Conservation (phyloP, 2,329 filamentous ascomycete genomes). For the Chaetomium olivaceum region DNA sequence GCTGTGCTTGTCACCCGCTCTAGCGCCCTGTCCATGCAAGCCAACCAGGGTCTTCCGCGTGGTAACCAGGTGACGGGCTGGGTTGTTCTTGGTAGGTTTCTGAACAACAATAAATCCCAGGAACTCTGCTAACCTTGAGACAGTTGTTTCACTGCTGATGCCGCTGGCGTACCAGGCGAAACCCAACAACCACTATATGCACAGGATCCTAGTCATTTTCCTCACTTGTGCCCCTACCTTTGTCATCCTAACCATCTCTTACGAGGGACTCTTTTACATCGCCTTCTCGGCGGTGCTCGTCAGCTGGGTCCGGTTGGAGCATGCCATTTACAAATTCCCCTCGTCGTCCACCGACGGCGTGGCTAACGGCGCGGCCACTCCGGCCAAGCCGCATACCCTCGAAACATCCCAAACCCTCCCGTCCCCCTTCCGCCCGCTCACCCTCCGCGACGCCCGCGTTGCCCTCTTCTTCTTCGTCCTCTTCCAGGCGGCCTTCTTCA, state of each 20-base stretch:
- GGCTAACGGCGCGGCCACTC: slow-evolving; percentile 24
- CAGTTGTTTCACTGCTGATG: slow-evolving; percentile 72
- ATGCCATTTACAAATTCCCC: slow-evolving; percentile 62
- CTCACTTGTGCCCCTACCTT: slow-evolving; percentile 91
- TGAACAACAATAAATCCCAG: too few relatives aligned
- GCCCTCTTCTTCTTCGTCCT: slow-evolving; percentile 94
- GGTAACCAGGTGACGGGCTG: slow-evolving; percentile 89
- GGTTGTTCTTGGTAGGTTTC: slow-evolving; percentile 44
- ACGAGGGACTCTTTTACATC: slow-evolving; percentile 94
- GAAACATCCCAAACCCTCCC: slow-evolving; percentile 18
- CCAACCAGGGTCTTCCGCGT: slow-evolving; percentile 77
- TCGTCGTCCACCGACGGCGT: slow-evolving; percentile 25
- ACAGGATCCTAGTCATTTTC: slow-evolving; percentile 85
- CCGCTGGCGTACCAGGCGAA: slow-evolving; percentile 79
- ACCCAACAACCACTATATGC: slow-evolving; percentile 84
- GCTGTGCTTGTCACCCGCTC: slow-evolving; percentile 85
- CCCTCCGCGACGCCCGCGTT: slow-evolving; percentile 80
- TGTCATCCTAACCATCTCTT: slow-evolving; percentile 94
- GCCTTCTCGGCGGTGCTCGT: slow-evolving; percentile 80
- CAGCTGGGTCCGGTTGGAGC: slow-evolving; percentile 90
- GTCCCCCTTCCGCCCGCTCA: slow-evolving; percentile 63
- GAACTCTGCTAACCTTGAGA: slow-evolving; percentile 31
- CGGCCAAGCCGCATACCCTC: slow-evolving; percentile 30
- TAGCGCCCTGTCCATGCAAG: slow-evolving; percentile 80
- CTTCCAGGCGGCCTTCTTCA: slow-evolving; percentile 94